These are phyloP conservation scores for Baeospora myosura DNA, from an alignment of 1,284 basidiomycete genomes.

Conservation along the genomic window DNA sequence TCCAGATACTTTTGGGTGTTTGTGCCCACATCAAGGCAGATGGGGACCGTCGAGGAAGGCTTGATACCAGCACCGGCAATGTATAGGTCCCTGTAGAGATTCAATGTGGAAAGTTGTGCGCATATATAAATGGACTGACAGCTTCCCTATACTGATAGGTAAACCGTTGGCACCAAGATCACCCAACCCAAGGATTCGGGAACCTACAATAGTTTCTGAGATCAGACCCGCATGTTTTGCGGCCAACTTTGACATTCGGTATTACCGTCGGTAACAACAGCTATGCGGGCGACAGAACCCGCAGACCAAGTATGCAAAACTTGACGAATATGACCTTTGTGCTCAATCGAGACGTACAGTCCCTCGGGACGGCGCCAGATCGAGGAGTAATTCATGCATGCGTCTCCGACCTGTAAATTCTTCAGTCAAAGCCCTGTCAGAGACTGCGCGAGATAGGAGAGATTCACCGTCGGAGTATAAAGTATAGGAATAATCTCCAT, in stretches of 20 bases:
- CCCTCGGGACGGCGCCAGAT: conserved; percentile 72
- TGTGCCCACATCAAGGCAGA: conserved; percentile 74
- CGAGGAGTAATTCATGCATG: conserved; percentile 71
- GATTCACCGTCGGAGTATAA: conserved; percentile 65
- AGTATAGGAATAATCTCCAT: conserved; percentile 78
- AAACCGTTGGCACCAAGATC: conserved; percentile 70
- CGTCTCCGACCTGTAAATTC: conserved; percentile 73
- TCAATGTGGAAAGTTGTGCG: background rate
- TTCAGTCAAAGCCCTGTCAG: background rate
- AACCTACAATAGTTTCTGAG: conserved; percentile 32
- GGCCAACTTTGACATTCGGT: background rate
- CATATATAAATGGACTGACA: conserved; percentile 36
- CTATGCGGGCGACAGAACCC: conserved; percentile 47
- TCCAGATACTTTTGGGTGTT: conserved; percentile 68
- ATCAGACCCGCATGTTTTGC: conserved; percentile 5
- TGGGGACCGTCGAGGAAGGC: conserved; percentile 54
- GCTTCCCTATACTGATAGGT: conserved; percentile 79
- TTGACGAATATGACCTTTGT: conserved; percentile 61
- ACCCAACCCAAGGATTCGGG: conserved; percentile 78
- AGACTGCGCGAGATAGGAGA: background rate
- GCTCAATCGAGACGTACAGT: conserved; percentile 62
- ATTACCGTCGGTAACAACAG: conserved; percentile 72
- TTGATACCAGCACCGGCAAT: conserved; percentile 67
- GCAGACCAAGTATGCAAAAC: conserved; percentile 59
- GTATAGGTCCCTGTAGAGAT: conserved; percentile 50